Conservation (phyloP, 2,329 filamentous ascomycete species). For the Niveomyces coronatus region DNA sequence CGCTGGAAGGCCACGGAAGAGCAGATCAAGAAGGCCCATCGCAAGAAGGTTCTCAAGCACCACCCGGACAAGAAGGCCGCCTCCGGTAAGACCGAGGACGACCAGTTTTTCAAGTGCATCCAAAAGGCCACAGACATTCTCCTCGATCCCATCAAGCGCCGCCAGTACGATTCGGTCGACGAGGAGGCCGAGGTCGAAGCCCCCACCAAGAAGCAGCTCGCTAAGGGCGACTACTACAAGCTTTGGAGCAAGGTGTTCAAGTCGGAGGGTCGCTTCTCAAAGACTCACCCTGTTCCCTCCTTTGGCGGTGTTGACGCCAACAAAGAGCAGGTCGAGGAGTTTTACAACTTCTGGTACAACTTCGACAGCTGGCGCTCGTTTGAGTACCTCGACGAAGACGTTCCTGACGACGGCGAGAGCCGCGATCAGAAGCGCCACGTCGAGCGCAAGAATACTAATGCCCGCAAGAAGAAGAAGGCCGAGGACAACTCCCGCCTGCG, state of each 20-base stretch:
- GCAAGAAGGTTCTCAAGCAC: conserved; percentile 98
- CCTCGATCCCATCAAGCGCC: conserved; percentile 80
- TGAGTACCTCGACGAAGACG: conserved; percentile 97
- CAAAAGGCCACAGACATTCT: conserved; percentile 95
- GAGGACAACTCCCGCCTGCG: conserved; percentile 90
- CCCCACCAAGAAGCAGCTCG: conserved; percentile 79
- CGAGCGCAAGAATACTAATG: conserved; percentile 96
- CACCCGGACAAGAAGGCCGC: conserved; percentile 99
- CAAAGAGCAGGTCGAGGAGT: conserved; percentile 83
- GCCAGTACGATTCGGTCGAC: conserved; percentile 95
- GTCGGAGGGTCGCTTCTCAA: conserved; percentile 86
- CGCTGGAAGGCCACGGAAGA: conserved; percentile 89
- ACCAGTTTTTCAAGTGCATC: conserved; percentile 99
- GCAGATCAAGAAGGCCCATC: conserved; percentile 97
- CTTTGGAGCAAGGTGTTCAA: conserved; percentile 87
- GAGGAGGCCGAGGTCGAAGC: conserved; percentile 87
- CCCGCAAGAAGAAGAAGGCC: conserved; percentile 98
- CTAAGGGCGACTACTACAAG: conserved; percentile 90
- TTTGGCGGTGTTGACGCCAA: conserved; percentile 77
- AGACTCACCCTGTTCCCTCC: conserved; percentile 74
- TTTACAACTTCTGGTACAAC: conserved; percentile 99
- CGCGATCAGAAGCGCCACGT: conserved; percentile 98
- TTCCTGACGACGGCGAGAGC: conserved; percentile 97
- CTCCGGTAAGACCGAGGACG: conserved; percentile 75
- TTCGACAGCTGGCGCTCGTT: conserved; percentile 97